Evolutionary conservation across 2,329 filamentous ascomycete genomes (phyloP).

Genomic region (Hypoxylon sp.): DNA sequence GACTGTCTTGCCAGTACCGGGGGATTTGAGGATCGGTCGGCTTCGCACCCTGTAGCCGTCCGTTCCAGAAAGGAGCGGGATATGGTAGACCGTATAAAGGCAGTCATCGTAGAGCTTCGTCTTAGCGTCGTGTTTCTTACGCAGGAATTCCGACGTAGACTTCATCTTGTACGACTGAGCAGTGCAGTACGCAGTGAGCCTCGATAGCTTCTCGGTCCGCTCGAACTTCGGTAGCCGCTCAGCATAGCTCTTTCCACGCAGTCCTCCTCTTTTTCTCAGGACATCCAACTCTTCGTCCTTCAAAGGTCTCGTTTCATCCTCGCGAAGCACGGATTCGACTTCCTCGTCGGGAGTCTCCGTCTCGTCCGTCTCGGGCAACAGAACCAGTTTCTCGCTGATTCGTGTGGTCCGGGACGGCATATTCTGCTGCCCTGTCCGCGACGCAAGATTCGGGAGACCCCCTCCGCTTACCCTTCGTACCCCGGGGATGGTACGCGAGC

Average conservation of each 20-base stretch:
- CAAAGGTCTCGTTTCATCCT: conserved; percentile 70
- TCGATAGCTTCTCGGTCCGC: conserved; percentile 85
- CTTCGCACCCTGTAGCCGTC: conserved; percentile 91
- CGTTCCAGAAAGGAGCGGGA: conserved; percentile 85
- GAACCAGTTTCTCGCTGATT: conserved; percentile 94
- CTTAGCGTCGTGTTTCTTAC: conserved; percentile 86
- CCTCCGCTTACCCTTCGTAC: conserved; percentile 60
- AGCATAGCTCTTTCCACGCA: conserved; percentile 87
- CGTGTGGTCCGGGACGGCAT: conserved; percentile 91
- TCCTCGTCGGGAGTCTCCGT: conserved; percentile 68
- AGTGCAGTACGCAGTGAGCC: conserved; percentile 95
- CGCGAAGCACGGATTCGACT: conserved; percentile 59
- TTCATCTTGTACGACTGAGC: conserved; percentile 93
- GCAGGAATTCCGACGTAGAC: conserved; percentile 87
- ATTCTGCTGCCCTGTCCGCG: conserved; percentile 64
- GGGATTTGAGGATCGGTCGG: conserved; percentile 90
- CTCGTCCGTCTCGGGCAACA: conserved; percentile 84
- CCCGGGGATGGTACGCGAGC: conserved; percentile 59
- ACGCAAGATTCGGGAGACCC: conserved; percentile 57
- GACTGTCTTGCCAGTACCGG: conserved; percentile 87
- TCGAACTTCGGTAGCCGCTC: conserved; percentile 91
- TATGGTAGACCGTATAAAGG: conserved; percentile 92
- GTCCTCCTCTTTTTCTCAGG: conserved; percentile 70
- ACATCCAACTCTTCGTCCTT: conserved; percentile 76
- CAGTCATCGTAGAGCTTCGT: conserved; percentile 99